These are phyloP conservation scores for Babesia bovis DNA, from an alignment of 169 alveolate genomes.

Conservation along the genomic window DNA sequence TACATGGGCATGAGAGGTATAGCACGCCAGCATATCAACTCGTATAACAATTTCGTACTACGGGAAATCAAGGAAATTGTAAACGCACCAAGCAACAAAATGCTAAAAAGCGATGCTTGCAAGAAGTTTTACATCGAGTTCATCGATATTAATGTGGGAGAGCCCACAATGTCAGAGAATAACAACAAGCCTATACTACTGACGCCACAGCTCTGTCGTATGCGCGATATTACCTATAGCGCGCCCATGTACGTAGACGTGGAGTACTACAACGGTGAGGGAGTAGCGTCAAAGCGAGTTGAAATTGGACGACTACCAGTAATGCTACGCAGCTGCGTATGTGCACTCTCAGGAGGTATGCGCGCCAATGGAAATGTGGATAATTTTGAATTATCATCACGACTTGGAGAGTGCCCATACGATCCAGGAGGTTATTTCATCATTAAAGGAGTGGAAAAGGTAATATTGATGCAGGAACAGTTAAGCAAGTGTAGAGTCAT, in stretches of 20 bases:
- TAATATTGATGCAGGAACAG: conserved; percentile 97
- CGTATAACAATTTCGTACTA: conserved; percentile 90
- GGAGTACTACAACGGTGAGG: conserved; percentile 91
- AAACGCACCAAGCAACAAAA: conserved; percentile 87
- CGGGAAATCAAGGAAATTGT: conserved; percentile 89
- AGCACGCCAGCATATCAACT: conserved; percentile 93
- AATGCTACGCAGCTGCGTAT: conserved; percentile 93
- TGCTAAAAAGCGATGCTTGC: conserved; percentile 84
- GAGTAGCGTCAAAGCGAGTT: conserved; percentile 82
- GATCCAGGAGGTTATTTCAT: conserved; percentile 99
- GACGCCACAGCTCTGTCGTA: conserved; percentile 96
- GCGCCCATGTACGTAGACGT: conserved; percentile 97
- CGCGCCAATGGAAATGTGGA: conserved; percentile 31
- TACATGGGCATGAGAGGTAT: conserved; percentile 90
- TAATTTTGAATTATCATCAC: conserved; percentile 57
- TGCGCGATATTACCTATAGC: conserved; percentile 95
- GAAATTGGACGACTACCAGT: conserved; percentile 95
- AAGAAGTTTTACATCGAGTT: conserved; percentile 84
- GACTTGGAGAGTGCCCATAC: conserved; percentile 88
- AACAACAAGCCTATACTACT: conserved; percentile 77
- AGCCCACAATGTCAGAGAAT: conserved; percentile 85
- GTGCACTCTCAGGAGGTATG: conserved; percentile 73
- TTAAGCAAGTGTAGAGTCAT: conserved; percentile 96
- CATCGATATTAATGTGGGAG: conserved; percentile 86
- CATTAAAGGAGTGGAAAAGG: conserved; percentile 98